Evolutionary conservation across 129 eudicot species (phyloP).

Genomic region (Pulicaria dysenterica): DNA sequence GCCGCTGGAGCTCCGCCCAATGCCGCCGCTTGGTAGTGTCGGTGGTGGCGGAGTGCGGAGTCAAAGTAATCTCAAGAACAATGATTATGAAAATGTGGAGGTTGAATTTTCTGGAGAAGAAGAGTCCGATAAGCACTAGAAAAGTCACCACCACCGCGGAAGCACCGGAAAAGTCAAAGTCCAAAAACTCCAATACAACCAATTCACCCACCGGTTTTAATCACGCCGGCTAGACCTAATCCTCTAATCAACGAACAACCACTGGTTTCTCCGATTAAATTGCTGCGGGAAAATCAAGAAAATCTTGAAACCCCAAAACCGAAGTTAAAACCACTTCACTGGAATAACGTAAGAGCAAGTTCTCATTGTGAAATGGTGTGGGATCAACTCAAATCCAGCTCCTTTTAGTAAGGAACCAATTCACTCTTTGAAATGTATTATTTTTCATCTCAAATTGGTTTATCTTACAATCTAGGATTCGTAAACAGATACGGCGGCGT

Average conservation of each 20-base stretch:
- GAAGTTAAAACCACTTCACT: slow-evolving; percentile 89
- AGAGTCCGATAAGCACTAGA: slow-evolving; percentile 65
- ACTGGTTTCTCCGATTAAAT: slow-evolving; percentile 57
- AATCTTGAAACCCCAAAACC: slow-evolving; percentile 64
- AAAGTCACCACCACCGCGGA: slow-evolving; percentile 54
- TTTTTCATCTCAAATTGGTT: background rate
- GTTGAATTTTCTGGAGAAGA: slow-evolving; percentile 47
- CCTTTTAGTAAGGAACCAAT: slow-evolving; percentile 63
- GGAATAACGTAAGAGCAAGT: slow-evolving; percentile 98
- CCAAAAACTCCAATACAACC: slow-evolving; percentile 35
- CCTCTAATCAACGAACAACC: slow-evolving; percentile 35
- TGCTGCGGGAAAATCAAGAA: slow-evolving; percentile 47
- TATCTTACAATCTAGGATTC: slow-evolving; percentile 23
- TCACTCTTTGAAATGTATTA: background rate
- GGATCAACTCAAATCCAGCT: slow-evolving; percentile 97
- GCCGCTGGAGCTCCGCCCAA: slow-evolving; percentile 82
- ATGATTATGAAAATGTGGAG: slow-evolving; percentile 32
- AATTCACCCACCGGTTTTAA: slow-evolving; percentile 40
- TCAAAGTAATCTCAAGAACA: slow-evolving; percentile 18
- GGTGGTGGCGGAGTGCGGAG: slow-evolving; percentile 31
- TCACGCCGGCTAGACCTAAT: slow-evolving; percentile 52
- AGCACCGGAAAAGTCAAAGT: slow-evolving; percentile 28
- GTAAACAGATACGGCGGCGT: too few species aligned
- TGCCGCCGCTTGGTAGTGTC: slow-evolving; percentile 61
- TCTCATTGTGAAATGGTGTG: slow-evolving; percentile 97